Base-by-base conservation (phyloP, 2,329 filamentous ascomycete species). In the Aspergillus tubingensis region DNA sequence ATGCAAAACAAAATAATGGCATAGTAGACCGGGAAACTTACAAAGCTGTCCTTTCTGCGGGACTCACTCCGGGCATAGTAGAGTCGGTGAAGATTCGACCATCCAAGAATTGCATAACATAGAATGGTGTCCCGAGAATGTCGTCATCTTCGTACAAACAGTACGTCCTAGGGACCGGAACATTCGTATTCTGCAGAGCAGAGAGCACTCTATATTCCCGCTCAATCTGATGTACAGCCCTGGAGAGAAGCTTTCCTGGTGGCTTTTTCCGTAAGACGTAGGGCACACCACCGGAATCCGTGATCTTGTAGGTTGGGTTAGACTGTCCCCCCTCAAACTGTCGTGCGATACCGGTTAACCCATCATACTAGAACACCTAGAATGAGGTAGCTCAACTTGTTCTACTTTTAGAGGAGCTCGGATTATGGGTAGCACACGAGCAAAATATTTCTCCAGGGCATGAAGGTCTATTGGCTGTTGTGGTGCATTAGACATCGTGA, bases 31-130 rank as follows among this genome's bases (percentile, higher is more conserved):
- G 7, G 30, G 11, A 11, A 5, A 32, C 43, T 48, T 36, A 57
- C 55, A 57, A 32, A 5, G 38, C 55, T 3, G 5, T 25, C 13
- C 47, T 47, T 7, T 58, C 19, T 0, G 32, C n/a, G 3, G 58
- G 44, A 2, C 23, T 47, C 39, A 60, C 47, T 1, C 53, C 36
- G 0, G 58, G 52, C 51, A 60, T 56, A 3, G 25, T 13, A 0
- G 44, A 32, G 36, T 56, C 52, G 2, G 38, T 51, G 10, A 55
- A 39, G 6, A 51, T 39, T 2, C 58, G 27, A 1, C 58, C 58
- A 10, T 55, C 47, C 3, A 60, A 21, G 3, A 60, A 60, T 13
- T 56, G 13, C 58, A 55, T 60, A n/a, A 60, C 32, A n/a, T 60
- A 60, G 36, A 60, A 60, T 1, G 58, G 32, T 2, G 48, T 58